Evolutionary conservation across 2,329 filamentous ascomycete species (phyloP), one percentile per base, ranked within the genome.

Genomic region (Fusarium sp.): DNA sequence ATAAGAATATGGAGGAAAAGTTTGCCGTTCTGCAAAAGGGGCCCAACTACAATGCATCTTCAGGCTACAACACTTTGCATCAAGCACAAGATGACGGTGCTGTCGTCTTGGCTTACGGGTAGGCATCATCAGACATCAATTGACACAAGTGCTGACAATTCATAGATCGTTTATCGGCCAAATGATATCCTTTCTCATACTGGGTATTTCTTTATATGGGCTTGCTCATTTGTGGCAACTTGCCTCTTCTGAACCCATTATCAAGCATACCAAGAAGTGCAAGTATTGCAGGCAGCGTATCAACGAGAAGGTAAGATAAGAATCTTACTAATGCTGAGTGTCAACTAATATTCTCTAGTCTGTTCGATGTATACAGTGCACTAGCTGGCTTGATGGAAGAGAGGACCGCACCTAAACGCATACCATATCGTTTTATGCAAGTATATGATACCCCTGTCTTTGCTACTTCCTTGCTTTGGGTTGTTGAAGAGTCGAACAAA

Each of bases 1-100:
- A 90, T 72, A 87, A 87, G 68, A 93, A 93, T 75, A 85, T 93
- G 74, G 89, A 91, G 74, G 88, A 92, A 79, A 92, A 92, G 77
- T 93, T 93, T 76, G 87, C 90, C 0, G 86, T 92, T 9, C 78
- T 93, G 28, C 84, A 82, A 39, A 75, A 81, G 0, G 91, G 91
- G 0, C 85, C 87, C 4, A 82, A 86, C 61, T 88, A 84, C 69
- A 80, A 81, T 26, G 74, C 81, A 2, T 79, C 83, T 6, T 77
- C 79, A 19, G 88, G 89, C 4, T 93, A 93, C 79, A 93, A 91
- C 73, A 93, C 91, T 3, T 81, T 92, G 9, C 81, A 87, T 44
- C 89, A 91, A 75, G 91, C 91, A 4, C 84, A 90, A 64, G 85
- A 88, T 7, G 91, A 93, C 69, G 91, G 91, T 3, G 91, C 91